Evolutionary conservation across 2,329 filamentous ascomycete genomes (phyloP).

Genomic region (Neonectria magnoliae): DNA sequence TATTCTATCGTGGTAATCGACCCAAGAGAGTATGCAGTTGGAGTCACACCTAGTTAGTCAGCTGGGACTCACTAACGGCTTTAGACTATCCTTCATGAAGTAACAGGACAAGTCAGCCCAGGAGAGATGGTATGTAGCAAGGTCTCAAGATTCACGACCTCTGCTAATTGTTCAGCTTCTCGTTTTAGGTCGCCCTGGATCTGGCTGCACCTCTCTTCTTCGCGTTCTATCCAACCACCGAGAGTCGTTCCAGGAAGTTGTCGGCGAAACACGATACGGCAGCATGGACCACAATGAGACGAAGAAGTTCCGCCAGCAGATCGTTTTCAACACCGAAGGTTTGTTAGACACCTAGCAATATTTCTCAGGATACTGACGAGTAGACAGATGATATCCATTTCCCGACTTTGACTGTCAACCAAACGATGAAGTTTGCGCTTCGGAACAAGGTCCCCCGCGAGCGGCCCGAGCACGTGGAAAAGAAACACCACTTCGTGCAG

Average conservation of each 20-base stretch:
- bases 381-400: conserved; percentile 66
- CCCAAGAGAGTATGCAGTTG: conserved; percentile 19
- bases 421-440: conserved; percentile 72
- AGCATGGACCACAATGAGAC: conserved; percentile 39
- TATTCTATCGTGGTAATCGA: conserved; percentile 11
- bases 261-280: conserved; percentile 42
- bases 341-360: neutral
- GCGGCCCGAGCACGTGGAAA: conserved; percentile 51
- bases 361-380: neutral
- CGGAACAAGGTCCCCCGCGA: conserved; percentile 69
- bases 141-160: neutral
- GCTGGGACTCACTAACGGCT: conserved; percentile 1
- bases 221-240: conserved; percentile 45
- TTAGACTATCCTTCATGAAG: conserved; percentile 51
- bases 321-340: conserved; percentile 48
- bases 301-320: conserved; percentile 40
- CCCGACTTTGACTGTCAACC: conserved; percentile 70
- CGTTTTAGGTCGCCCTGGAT: conserved; percentile 46
- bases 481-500: conserved; percentile 44
- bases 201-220: conserved; percentile 46
- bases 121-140: conserved; percentile 52
- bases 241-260: conserved; percentile 42
- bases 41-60: no score
- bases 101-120: conserved; percentile 52
- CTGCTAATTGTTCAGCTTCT: conserved; percentile 40